Evolutionary conservation across 176 grass and related monocot species (phyloP), one percentile per base, ranked within the genome.

Genomic region (Areca catechu): DNA sequence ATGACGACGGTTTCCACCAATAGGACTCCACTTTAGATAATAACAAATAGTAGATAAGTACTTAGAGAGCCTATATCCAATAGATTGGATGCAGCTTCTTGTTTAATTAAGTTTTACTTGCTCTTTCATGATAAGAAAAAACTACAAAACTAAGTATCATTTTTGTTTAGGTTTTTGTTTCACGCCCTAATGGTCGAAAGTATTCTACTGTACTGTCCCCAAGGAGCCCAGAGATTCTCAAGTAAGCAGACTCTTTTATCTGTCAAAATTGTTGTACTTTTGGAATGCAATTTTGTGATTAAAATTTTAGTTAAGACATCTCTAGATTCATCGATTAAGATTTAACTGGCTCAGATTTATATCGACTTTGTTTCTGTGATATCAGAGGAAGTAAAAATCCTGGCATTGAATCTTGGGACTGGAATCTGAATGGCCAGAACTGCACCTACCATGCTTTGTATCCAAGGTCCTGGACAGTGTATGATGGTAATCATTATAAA

Each of bases 371-470:
- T 43, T 43, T 43, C 9, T 75, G 75, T 72, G 29, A 86, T 86
- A 88, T 88, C 86, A 97, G 92, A 85, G 74, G 66, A 85, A 86
- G 73, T 77, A 72, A 82, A 71, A 77, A 77, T 79, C 88, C 86
- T 50, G 92, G 86, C 72, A 83, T 91, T 82, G 78, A 80, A 69
- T 97, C 92, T 60, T 91, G 92, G 92, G 86, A 91, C 61, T 97
- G 92, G 92, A 88, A 88, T 65, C 69, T 81, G 28, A 77, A 24
- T 58, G 92, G 92, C 50, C 20, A 88, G 24, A 79, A 73, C 43
- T 80, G 72, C 43, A 77, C 77, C 48, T 97, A 97, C 58, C 92
- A 91, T 88, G 92, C 80, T 66, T 70, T 97, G 60, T 97, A 97
- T 73, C 92, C 92, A 67, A 91, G 83, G 60, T 76, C 92, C 50